Percentiles rank a stretch among this genome's conserved stretches.
Conservation (phyloP, 257 asterid genomes). For the Gentiana dahurica region DNA sequence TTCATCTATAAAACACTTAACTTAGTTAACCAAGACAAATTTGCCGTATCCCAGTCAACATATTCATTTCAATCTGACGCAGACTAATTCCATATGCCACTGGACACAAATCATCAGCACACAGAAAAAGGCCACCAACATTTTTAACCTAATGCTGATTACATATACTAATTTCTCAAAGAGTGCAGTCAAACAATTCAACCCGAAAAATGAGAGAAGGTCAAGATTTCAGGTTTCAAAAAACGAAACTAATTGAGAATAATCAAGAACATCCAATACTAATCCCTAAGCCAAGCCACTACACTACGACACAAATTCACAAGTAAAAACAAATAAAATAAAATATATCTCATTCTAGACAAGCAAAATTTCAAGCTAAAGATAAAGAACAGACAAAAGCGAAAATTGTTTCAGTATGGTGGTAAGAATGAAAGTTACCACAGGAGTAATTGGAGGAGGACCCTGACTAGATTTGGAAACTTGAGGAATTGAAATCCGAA, state of each 20-base stretch:
- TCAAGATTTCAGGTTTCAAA: not conserved
- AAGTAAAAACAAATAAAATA: not conserved
- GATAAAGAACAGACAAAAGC: not conserved
- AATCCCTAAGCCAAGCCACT: not conserved
- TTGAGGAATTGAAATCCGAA: slow-evolving; percentile 22
- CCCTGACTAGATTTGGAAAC: slow-evolving; percentile 19
- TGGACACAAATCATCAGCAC: too few species aligned
- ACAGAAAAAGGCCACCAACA: too few species aligned
- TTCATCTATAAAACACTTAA: too few species aligned
- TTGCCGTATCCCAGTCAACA: too few species aligned
- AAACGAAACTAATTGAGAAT: not conserved
- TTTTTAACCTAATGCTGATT: too few species aligned
- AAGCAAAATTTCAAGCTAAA: not conserved
- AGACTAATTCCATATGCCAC: too few species aligned
- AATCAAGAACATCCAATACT: not conserved
- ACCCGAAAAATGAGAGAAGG: not conserved
- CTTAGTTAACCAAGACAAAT: too few species aligned
- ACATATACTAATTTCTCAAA: not conserved
- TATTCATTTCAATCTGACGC: too few species aligned
- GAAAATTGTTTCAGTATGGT: too few species aligned
- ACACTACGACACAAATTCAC: not conserved
- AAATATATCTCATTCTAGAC: not conserved
- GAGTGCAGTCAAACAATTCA: too few species aligned
- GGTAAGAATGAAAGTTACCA: slow-evolving; percentile 14
- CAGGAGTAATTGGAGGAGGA: slow-evolving; percentile 36